Evolutionary conservation across 352 stramenopile species (phyloP), one percentile per base, ranked within the genome.

Genomic region (Aphanomyces cochlioides): DNA sequence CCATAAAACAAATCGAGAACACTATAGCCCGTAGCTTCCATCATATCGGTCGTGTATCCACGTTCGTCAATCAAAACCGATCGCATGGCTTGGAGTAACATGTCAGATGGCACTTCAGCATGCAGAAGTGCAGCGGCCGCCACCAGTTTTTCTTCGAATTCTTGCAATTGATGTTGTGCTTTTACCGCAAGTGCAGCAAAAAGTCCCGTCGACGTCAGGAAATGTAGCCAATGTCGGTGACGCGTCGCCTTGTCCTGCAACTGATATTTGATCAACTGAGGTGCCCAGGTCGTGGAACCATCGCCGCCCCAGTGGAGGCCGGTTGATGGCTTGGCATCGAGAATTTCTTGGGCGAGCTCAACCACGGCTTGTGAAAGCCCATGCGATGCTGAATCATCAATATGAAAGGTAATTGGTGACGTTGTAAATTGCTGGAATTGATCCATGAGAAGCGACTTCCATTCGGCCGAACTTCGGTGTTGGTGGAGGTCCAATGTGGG

Each of bases 1-100:
- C 82, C 92, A 60, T 92, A 95, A 53, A 95, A 95, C 19, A 93
- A 85, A 74, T 95, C 87, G 73, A 95, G 93, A 3, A 85, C 80
- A 63, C 90, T 93, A 77, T 92, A 95, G 3, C 87, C 87, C 7
- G 87, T 84, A 5, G 92, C 73, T 17, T 80, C 80, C 28, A 95
- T 85, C 72, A 93, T 80, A 17, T 93, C 85, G 19, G 84, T 87
- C 53, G 89, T 75, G 59, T 95, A 90, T 2, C 87, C 87, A 40
- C 87, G 87, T 17, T 82, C 76, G 15, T 89, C 75, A 8, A 95
- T 84, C 15, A 82, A 40, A 10, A 61, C 87, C 56, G 77, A 78
- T 57, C 92, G 81, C 53, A 93, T 95, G 15, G 84, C 85, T 61
- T 85, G 79, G 21, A 92, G 77, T 47, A 95, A 69, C 34, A 92